Evolutionary conservation across 225 moss, liverwort and hornwort genomes (phyloP).

Genomic region (Pleurozium schreberi): DNA sequence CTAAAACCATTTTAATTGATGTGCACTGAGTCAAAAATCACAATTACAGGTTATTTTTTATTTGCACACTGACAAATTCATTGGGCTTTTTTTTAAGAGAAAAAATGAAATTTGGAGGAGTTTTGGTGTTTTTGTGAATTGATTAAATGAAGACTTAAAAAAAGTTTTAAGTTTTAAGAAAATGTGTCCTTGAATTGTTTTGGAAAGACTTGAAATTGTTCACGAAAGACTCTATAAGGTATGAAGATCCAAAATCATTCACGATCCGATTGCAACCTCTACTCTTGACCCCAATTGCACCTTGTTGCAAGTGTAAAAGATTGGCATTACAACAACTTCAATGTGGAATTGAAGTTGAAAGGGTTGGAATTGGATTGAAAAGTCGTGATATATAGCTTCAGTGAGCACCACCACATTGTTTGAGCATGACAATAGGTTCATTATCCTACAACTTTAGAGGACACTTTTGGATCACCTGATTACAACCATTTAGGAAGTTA

Average conservation of each 20-base stretch:
- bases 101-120: background rate
- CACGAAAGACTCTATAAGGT: background rate
- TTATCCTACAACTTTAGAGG: background rate
- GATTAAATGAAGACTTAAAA: rapidly evolving
- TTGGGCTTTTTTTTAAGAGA: background rate
- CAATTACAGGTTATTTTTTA: no score
- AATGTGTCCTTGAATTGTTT: rapidly evolving
- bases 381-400: background rate
- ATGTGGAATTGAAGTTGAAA: background rate
- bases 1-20: background rate
- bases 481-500: background rate
- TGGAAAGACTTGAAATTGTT: background rate
- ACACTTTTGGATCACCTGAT: background rate
- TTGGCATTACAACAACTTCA: background rate
- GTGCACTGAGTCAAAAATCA: background rate
- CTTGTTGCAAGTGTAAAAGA: background rate
- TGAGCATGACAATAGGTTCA: background rate
- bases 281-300: background rate
- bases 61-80: background rate
- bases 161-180: background rate
- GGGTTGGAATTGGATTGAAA: background rate
- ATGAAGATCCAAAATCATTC: rapidly evolving
- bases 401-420: background rate
- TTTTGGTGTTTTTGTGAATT: rapidly evolving
- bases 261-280: rapidly evolving